Evolutionary conservation across 2,329 filamentous ascomycete genomes (phyloP), one percentile per base, ranked within the genome.

Genomic region (Orbilia brochopaga): DNA sequence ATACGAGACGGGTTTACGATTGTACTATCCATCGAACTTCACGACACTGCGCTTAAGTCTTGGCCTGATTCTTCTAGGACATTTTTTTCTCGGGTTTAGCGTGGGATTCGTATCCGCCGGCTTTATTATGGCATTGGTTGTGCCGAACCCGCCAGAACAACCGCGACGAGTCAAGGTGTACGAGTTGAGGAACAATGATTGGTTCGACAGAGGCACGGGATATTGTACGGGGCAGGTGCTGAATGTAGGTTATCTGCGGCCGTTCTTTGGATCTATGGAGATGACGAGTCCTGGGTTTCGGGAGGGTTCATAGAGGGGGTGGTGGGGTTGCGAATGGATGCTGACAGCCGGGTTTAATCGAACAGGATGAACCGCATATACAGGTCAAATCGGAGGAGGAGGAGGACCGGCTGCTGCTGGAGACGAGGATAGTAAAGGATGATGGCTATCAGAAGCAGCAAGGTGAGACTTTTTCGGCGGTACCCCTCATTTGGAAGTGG

Each of bases 371-470:
- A 79, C 90, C 92, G 60, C 87, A 89, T 78, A 92, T 99, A 75
- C 84, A 91, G 72, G 94, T 99, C 77, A 88, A 96, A 77, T 96
- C 93, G 67, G 94, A 99, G 82, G 94, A 97, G 75, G 87, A 95
- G 73, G 91, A 92, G 55, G 86, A 90, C 59, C 87, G 91, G 74
- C 85, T 91, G 74, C 83, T 99, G 40, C 83, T 99, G 69, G 91
- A 97, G 80, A 96, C 93, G 40, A 89, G 86, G 78, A 95, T 99
- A 75, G 87, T 87, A 73, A 96, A 92, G 79, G 92, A 97, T 78
- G 93, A 97, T 85, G 90, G 90, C 69, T 97, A 97, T 79, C 92
- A 97, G 81, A 96, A 97, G 81, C 94, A 99, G 80, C 93, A 97
- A 88, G 91, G 91, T 89, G 85, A 77, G 82, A 52, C 54, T 55